Base-by-base conservation (phyloP, 306 rosid species). In the Canavalia ensiformis region DNA sequence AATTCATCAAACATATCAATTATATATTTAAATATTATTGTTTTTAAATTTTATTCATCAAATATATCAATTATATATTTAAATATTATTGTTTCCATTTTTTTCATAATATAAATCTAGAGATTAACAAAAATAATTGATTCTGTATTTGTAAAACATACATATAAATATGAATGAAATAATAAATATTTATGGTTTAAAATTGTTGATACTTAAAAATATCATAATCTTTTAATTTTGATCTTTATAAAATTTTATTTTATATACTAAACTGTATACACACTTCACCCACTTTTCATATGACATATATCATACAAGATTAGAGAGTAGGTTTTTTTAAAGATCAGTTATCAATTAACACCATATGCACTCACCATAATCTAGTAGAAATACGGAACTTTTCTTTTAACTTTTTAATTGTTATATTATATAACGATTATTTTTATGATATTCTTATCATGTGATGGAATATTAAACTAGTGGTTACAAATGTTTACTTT, bases 381-480 rank as follows among this genome's bases (percentile, higher is more conserved):
- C 34, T 4, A 68, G 57, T 68, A 35, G 12, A 45, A 31, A 52
- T 2, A 39, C 8, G 29, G 41, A 33, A 67, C 71, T 77, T 39
- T 80, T 58, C 42, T 35, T 70, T 69, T 30, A 11, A 59, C 35
- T 56, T 51, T 86, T 5, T 1, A 8, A 41, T 30, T n/a, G 10
- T 50, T 35, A 3, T 67, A 42, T 37, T 47, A 31, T 25, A 11
- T 34, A 10, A n/a, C 50, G 3, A 42, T 68, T 65, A 44, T 75
- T 52, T 49, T 7, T 4, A 60, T 10, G 28, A n/a, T 51, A 71
- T 44, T 5, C 4, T 54, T 78, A 70, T 50, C 47, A 45, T 68
- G 64, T 41, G 77, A 84, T 78, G 82, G 82, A 87, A 84, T 54
- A 51, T 45, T 60, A 9, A 79, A 39, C 11, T 50, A 51, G 47